Base-by-base conservation (phyloP, 805 yeast genomes). In the Yamadazyma kitorensis region DNA sequence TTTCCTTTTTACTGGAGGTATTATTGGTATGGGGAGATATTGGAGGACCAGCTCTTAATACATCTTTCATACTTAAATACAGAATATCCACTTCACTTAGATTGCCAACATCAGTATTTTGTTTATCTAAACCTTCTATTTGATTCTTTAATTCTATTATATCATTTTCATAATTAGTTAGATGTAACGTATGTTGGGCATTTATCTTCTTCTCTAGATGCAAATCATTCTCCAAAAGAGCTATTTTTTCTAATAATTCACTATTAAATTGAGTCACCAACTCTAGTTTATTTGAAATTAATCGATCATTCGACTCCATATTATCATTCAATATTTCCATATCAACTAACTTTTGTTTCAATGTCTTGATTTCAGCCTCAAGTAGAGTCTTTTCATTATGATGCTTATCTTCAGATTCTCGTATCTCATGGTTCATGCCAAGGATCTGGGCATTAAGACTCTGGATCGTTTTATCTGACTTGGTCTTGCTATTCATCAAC, bases 261-360 rank as follows among this genome's bases (percentile, higher is more conserved):
- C 64, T 65, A 44, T 64, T 67, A 42, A 63, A 55, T 30, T 63
- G 70, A 24, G 53, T 60, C 8, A 66, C 48, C 6, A 55, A 40
- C 28, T 51, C 59, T 13, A 66, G 47, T 34, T 64, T 63, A 40
- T 45, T 53, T n/a, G 44, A 49, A 1, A 62, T 36, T 4, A 67
- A 45, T 7, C 74, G 48, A 37, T 66, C 70, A 18, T 59, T 54
- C 17, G 61, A 52, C 35, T 60, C 64, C 60, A 64, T 58, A 31
- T 51, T 55, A 34, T 69, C 74, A 41, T 68, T 68, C 16, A 51
- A 48, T n/a, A 68, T 68, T 39, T 69, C 74, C 16, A 62, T 51
- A n/a, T 59, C 52, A 4, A 68, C 68, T 19, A 68, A 43, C 26
- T 55, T 48, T 28, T 53, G 57, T 34, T 54, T 59, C 20, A 65